phyloP scores from a whole-genome alignment of 1,284 basidiomycete species.

The Bondarzewia mesenterica region DNA sequence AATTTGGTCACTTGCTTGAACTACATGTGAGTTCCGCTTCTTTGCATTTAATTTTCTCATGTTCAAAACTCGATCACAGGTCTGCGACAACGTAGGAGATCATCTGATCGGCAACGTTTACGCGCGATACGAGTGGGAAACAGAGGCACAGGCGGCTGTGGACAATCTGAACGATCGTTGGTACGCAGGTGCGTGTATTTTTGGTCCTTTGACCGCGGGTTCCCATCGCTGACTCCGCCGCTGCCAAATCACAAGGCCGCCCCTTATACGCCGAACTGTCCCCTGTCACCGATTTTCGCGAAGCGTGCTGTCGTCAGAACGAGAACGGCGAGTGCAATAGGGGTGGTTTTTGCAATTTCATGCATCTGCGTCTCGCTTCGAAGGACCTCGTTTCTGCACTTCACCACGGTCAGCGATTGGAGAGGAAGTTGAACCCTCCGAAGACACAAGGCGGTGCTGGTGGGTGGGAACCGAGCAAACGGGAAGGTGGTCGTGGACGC shows the following conservation, averaged over 20 bases:
- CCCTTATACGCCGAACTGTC: conserved; percentile 98
- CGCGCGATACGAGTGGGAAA: conserved; percentile 97
- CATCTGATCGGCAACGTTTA: conserved; percentile 99
- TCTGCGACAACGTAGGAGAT: conserved; percentile 99
- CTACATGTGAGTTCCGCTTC: conserved; percentile 64
- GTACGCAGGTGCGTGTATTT: conserved; percentile 80
- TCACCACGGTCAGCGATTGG: conserved; percentile 76
- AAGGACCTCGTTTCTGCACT: conserved; percentile 75
- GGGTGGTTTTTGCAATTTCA: conserved; percentile 98
- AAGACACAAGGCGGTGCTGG: conserved; percentile 57
- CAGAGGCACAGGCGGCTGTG: conserved; percentile 91
- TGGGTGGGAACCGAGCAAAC: conserved; percentile 72
- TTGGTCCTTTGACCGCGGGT: neutral
- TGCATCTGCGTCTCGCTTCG: conserved; percentile 89
- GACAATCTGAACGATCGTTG: conserved; percentile 93
- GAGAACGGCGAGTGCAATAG: conserved; percentile 96
- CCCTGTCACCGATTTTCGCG: conserved; percentile 97
- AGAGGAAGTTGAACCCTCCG: conserved; percentile 65
- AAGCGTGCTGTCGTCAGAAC: conserved; percentile 98
- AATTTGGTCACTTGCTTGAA: conserved; percentile 93
- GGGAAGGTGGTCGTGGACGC: conserved; percentile 53
- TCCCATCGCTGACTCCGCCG: conserved; percentile 1
- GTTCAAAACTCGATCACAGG: conserved; percentile 45
- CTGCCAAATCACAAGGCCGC: conserved; percentile 45
- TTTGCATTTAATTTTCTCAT: too few species aligned